Evolutionary conservation across 2,329 filamentous ascomycete genomes (phyloP), one percentile per base, ranked within the genome.

Genomic region (Clathrospora elynae): DNA sequence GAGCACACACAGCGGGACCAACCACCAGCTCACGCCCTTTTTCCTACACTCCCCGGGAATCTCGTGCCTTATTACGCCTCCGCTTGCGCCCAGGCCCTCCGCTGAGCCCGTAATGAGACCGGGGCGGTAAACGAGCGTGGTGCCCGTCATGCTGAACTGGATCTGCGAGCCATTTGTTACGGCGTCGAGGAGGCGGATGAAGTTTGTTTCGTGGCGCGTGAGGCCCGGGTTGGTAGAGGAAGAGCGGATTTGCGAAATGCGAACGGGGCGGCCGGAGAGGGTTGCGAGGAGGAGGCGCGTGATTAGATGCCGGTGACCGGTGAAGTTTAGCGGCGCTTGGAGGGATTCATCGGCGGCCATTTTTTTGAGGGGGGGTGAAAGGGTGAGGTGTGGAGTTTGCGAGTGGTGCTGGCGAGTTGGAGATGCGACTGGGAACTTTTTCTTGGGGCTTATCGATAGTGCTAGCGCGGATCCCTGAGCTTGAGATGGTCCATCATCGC

Each of bases 141-240:
- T 97, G 66, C 93, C 93, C 1, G 90, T 96, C 74, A 95, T 93
- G 8, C 90, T 96, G 59, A 99, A 96, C 64, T 96, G 91, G 74
- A 97, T 90, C 42, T 87, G 85, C 44, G 88, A 88, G 73, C 93
- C 93, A 77, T 99, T 99, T 64, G 93, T 99, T 61, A 99, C 80
- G 57, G 89, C 82, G 71, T 97, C 93, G 64, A 99, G 85, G 12
- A 99, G 87, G 43, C 93, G 91, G 20, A 99, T 81, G 71, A 99
- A 92, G 32, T 93, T 97, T 62, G 97, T 85, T 74, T 99, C 93
- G 75, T 96, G 87, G 34, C 90, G 86, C 39, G 89, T 86, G 40
- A 99, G 87, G 62, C 93, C 93, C 1, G 93, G 91, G 61, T 87
- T 85, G 26, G 89, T 91, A 28, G 90, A 96, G 11, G 86, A 83